Evolutionary conservation across 192 early-diverging fungal genomes (phyloP), one percentile per base, ranked within the genome.

Genomic region (Gigaspora rosea): DNA sequence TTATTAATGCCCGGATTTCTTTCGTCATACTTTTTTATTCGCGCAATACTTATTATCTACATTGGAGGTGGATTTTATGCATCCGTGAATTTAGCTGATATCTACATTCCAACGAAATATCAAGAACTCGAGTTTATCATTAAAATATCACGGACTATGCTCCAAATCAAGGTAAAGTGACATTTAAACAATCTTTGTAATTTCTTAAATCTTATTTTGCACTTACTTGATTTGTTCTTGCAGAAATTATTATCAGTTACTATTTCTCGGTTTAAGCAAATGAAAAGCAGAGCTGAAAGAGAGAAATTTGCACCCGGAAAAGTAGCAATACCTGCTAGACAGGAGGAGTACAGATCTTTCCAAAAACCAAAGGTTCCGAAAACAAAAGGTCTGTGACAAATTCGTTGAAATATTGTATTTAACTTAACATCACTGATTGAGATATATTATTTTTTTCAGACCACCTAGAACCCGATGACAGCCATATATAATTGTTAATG

Each of bases 1-100:
- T 59, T 79, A 47, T 33, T 74, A 0, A 79, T 79, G 58, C 71
- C 61, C 7, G 22, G 78, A 73, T 79, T 79, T 61, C 7, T 79
- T 1, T 79, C 49, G 0, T 64, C 56, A 6, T 74, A 62, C 35
- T 79, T 79, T 79, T 65, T 73, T 63, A 73, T 79, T 6, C 59
- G 49, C 33, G 52, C 61, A 6, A 74, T 79, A 0, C 71, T 79
- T 3, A 46, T 79, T 50, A n/a, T 74, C 2, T 79, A 79, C 27
- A 35, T 73, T 13, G 78, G 62, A 32, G 48, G 18, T 57, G 61
- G 61, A 46, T 79, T 65, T 65, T 79, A 79, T 47, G 0, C 33
- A 52, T 79, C 71, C 0, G 12, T 79, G 12, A 54, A 64, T 52
- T 73, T 79, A 58, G 7, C 70, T 1, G 32, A 79, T 1, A 65